Percentiles rank a stretch among this genome's conserved stretches.
These are phyloP conservation scores for Eutypella sp. DNA, from an alignment of 2,329 filamentous ascomycete genomes.

Conservation along the genomic window DNA sequence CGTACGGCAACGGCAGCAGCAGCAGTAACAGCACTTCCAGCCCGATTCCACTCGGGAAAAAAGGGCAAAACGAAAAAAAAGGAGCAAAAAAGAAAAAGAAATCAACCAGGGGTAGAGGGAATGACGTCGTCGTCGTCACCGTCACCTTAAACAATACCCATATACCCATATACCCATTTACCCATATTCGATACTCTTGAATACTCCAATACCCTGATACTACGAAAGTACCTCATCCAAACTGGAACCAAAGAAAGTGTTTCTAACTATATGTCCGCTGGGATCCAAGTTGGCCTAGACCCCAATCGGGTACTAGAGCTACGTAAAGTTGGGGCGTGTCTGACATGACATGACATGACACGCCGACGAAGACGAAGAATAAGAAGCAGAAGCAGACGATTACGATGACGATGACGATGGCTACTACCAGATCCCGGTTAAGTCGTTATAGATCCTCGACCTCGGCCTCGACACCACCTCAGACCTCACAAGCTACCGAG, in stretches of 20 bases:
- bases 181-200: too few relatives aligned
- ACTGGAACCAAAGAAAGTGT: background rate
- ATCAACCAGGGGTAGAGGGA: too few relatives aligned
- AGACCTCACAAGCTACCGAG: conserved; percentile 56
- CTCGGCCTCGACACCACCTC: conserved; percentile 50
- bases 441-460: conserved; percentile 62
- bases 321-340: conserved; percentile 10
- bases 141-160: too few relatives aligned
- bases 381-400: background rate
- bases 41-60: too few relatives aligned
- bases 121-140: too few relatives aligned
- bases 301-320: conserved; percentile 24
- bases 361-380: conserved; percentile 1
- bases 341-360: conserved; percentile 25
- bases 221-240: background rate
- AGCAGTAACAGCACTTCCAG: too few relatives aligned
- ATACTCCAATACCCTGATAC: too few relatives aligned
- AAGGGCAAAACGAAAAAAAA: too few relatives aligned
- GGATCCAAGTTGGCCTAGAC: conserved; percentile 21
- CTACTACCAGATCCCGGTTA: conserved; percentile 46
- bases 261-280: conserved; percentile 2
- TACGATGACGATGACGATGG: background rate
- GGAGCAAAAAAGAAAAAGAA: too few relatives aligned
- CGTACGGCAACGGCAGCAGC: too few relatives aligned
- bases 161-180: too few relatives aligned